Evolutionary conservation across 2,329 filamentous ascomycete species (phyloP).

Genomic region (Nannizziopsis arthrosporioides): DNA sequence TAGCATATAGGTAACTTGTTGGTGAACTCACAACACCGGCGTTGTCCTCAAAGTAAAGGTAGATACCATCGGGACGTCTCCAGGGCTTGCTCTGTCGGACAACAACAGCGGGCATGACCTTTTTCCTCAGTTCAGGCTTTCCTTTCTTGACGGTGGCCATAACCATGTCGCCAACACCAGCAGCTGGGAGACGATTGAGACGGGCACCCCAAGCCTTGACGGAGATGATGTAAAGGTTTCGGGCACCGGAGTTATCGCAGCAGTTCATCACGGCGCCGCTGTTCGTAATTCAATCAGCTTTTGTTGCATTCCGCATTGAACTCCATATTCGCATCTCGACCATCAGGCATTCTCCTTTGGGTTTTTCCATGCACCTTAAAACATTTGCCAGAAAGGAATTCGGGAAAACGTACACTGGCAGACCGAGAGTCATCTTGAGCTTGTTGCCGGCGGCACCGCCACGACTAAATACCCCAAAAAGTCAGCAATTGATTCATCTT

Average conservation of each 20-base stretch:
- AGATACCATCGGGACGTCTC: slow-evolving; percentile 96
- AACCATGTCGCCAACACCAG: slow-evolving; percentile 98
- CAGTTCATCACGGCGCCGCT: slow-evolving; percentile 99
- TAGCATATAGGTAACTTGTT: neutral
- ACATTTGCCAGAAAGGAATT: neutral
- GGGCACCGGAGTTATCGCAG: slow-evolving; percentile 97
- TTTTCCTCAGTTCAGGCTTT: slow-evolving; percentile 99
- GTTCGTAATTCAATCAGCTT: slow-evolving; percentile 16
- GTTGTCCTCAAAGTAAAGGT: slow-evolving; percentile 99
- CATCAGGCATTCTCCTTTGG: neutral
- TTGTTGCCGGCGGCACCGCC: slow-evolving; percentile 97
- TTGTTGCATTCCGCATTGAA: neutral
- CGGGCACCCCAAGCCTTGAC: slow-evolving; percentile 98
- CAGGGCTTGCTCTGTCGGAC: slow-evolving; percentile 98
- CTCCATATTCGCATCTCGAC: neutral
- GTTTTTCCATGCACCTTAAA: neutral
- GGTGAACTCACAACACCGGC: slow-evolving; percentile 76
- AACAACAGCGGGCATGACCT: slow-evolving; percentile 99
- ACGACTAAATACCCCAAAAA: slow-evolving; percentile 36
- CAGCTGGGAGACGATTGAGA: slow-evolving; percentile 92
- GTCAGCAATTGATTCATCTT: slow-evolving; percentile 3
- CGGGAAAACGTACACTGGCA: slow-evolving; percentile 75
- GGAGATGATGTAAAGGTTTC: slow-evolving; percentile 99
- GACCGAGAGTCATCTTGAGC: slow-evolving; percentile 99
- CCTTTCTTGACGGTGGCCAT: slow-evolving; percentile 99